A percentile compares a stretch with the other conserved stretches of the same genome.
Evolutionary conservation across 768 basidiomycete genomes (phyloP).

Genomic region (Pisolithus orientalis): DNA sequence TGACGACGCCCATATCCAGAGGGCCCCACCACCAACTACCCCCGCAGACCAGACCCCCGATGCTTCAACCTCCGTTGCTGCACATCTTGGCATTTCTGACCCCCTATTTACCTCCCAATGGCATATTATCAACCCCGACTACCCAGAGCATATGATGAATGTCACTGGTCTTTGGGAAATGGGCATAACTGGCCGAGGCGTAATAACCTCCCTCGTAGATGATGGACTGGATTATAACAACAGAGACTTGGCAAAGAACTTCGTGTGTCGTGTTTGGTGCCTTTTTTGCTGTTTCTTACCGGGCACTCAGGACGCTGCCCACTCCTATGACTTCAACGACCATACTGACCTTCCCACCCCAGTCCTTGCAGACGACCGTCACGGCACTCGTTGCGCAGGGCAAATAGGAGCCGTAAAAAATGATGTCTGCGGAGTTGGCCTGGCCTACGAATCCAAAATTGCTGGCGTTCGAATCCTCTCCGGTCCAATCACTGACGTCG

Average conservation of each 20-base stretch:
- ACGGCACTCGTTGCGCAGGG: constrained; percentile 96
- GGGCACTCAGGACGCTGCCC: constrained; percentile 59
- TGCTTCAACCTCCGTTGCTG: constrained; percentile 43
- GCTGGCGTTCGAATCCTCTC: constrained; percentile 95
- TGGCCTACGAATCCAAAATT: constrained; percentile 87
- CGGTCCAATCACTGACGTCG: constrained; percentile 89
- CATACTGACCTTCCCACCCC: constrained; percentile 85
- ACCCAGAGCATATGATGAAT: constrained; percentile 83
- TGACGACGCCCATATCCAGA: constrained; percentile 8
- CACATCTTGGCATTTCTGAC: constrained; percentile 65
- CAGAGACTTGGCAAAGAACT: constrained; percentile 84
- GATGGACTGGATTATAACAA: constrained; percentile 91
- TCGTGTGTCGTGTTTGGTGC: constrained; percentile 50
- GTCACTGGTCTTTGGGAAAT: constrained; percentile 89
- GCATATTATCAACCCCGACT: constrained; percentile 89
- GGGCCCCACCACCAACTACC: constrained; percentile 54
- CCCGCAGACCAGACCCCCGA: constrained; percentile 24
- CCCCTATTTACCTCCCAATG: constrained; percentile 84
- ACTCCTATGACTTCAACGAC: constrained; percentile 96
- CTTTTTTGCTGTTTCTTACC: background rate
- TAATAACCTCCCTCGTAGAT: constrained; percentile 87
- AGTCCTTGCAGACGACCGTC: constrained; percentile 84
- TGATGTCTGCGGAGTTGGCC: constrained; percentile 88
- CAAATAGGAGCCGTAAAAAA: constrained; percentile 94
- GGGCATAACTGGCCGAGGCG: constrained; percentile 81